Evolutionary conservation across 495 filamentous ascomycete genomes (phyloP), one percentile per base, ranked within the genome.

Genomic region (Penicillium argentinense): DNA sequence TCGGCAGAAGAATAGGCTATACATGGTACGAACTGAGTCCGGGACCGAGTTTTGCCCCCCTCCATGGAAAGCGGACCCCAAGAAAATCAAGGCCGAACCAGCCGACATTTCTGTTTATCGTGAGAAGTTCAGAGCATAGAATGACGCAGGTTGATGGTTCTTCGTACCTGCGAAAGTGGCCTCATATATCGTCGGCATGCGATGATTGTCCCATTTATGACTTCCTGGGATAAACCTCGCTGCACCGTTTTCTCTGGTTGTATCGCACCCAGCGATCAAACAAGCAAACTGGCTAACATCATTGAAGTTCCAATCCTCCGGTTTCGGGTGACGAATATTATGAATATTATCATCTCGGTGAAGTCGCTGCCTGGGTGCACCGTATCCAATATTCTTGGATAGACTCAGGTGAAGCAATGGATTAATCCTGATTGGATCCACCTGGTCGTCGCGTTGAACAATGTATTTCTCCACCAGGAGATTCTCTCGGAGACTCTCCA

Each of bases 261-360:
- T 18, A 36, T 36, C 33, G 3, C 33, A 36, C 7, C 33, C 33
- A 12, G 33, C 33, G 21, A 36, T 36, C 33, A 36, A 36, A 18
- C 33, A 36, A 9, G 9, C 33, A 36, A 36, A 36, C 8, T 36
- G 33, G 21, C 33, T 36, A 36, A 36, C 33, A 21, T n/a, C n/a
- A 5, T 36, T 9, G 12, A 36, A 36, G n/a, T 18, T 36, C 33
- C 33, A 36, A 21, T 36, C 17, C 17, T 36, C 33, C 9, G 8
- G 6, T 18, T 18, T 18, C 5, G 33, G 16, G 12, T 36, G 33
- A 8, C 33, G 33, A 7, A 36, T 36, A 7, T 18, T 14, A 36
- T 36, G 33, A 11, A 12, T 36, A 36, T 36, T 36, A 22, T 36
- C 33, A 36, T 36, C 33, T 9, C 33, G 33, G 21, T 36, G 33